Base-by-base conservation (phyloP, 2,329 filamentous ascomycete genomes). In the Fusarium tupiense region DNA sequence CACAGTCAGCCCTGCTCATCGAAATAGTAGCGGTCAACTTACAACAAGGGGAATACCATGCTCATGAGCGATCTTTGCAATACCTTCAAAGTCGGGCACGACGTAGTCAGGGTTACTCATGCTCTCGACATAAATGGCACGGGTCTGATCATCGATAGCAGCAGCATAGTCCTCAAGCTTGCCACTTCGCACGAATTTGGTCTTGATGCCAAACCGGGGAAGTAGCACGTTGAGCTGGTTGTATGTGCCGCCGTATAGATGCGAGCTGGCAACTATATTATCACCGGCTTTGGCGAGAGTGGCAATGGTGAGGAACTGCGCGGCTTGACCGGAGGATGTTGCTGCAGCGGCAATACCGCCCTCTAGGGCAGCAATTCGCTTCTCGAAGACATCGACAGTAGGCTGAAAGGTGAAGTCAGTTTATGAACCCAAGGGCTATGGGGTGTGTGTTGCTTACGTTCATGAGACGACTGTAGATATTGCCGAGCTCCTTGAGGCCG, bases 401-500 rank as follows among this genome's bases (percentile, higher is more conserved):
- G 96, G 95, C 92, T 94, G 75, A 13, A 26, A 4, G 40, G 35
- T 47, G 43, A 35, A 57, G 41, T 46, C 17, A 57, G 53, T 24
- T 29, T 4, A 10, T 13, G 26, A 6, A 24, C 19, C 10, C 24
- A 24, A 22, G n/a, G 20, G 2, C 13, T 22, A 10, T 5, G 6
- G 24, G 3, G 33, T 16, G 14, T 35, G 14, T 13, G 12, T 41
- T 6, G 84, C 90, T 81, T 80, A 94, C 93, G 84, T 98, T 98
- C 93, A 94, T 94, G 78, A 99, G 94, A 73, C 96, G 94, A 82
- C 92, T 96, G 88, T 99, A 98, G 83, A 98, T 97, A 85, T 98
- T 98, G 84, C 95, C 96, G 79, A 94, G 93, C 85, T 98, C 95
- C 86, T 98, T 97, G 83, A 99, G 93, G 81, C 94, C 94, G 82